Evolutionary conservation across 768 basidiomycete genomes (phyloP), one percentile per base, ranked within the genome.

Genomic region (Auricularia auricula-judae): DNA sequence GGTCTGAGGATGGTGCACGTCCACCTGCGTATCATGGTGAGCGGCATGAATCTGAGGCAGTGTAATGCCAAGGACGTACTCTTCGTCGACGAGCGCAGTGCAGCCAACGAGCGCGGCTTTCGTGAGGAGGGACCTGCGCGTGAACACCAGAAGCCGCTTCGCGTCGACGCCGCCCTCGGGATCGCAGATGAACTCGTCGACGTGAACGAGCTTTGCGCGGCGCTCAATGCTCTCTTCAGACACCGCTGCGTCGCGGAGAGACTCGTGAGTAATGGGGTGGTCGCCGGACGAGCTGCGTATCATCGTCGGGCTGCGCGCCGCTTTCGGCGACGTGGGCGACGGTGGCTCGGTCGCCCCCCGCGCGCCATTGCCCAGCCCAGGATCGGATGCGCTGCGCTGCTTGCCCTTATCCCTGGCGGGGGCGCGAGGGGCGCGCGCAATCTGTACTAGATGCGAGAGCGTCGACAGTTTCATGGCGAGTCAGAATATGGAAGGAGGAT

Each of bases 71-170:
- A 36, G 21, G 35, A 83, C 87, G 58, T 70, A 89, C 89, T 81
- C 78, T 71, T 91, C 89, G 51, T 89, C 83, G 2, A 86, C 80
- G 63, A 91, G 78, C 1, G 82, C 83, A 68, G 85, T 86, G 3
- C 80, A 84, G 16, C 83, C 86, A 21, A 81, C 67, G 8, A 70
- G 67, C 62, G 77, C 74, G 16, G 83, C 83, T 63, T 77, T 76
- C 65, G 84, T 80, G 62, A 85, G 69, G 64, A 89, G 71, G 51
- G 75, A 73, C 2, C 75, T 73, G 59, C 86, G 79, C 35, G 84
- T 81, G 3, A 79, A 81, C 12, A 85, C 75, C 61, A 91, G 74
- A 14, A 91, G 77, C 63, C 74, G 72, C 51, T 69, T 23, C 4
- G 74, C 71, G 59, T 76, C 75, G 44, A 76, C 77, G 23, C 74